Conservation (phyloP, 257 asterid species). For the Echium plantagineum region DNA sequence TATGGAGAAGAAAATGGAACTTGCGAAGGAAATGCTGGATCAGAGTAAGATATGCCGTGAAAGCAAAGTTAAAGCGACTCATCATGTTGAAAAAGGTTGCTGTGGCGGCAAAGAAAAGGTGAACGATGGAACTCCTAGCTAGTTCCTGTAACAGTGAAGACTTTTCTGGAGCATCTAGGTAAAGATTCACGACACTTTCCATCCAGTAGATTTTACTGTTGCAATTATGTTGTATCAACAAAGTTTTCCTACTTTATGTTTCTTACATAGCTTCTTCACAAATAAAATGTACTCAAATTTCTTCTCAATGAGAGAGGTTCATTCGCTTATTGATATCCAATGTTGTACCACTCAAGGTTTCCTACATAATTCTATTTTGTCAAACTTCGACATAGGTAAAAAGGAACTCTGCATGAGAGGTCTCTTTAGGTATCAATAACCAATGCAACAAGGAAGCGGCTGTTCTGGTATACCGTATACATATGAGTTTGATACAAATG, state of each 20-base stretch:
- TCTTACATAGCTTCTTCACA: not conserved
- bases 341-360: too few species aligned
- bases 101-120: constrained; percentile 51
- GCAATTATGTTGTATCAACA: not conserved
- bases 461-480: not conserved
- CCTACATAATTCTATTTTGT: too few species aligned
- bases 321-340: too few species aligned
- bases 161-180: not conserved
- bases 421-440: too few species aligned
- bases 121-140: constrained; percentile 12
- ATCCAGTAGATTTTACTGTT: not conserved
- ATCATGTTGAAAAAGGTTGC: constrained; percentile 30
- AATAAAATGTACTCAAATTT: not conserved
- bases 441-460: too few species aligned
- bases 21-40: constrained; percentile 19
- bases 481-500: not conserved
- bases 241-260: not conserved
- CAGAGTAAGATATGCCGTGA: constrained; percentile 19
- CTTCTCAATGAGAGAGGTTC: not conserved
- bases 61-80: constrained; percentile 30
- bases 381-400: too few species aligned
- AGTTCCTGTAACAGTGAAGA: constrained; percentile 13
- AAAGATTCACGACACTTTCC: not conserved
- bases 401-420: too few species aligned
- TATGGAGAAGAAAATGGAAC: constrained; percentile 49